A percentile compares a stretch with the other conserved stretches of the same genome.
Evolutionary conservation across 1,284 basidiomycete genomes (phyloP).

Genomic region (Tylopilus orsonianus): DNA sequence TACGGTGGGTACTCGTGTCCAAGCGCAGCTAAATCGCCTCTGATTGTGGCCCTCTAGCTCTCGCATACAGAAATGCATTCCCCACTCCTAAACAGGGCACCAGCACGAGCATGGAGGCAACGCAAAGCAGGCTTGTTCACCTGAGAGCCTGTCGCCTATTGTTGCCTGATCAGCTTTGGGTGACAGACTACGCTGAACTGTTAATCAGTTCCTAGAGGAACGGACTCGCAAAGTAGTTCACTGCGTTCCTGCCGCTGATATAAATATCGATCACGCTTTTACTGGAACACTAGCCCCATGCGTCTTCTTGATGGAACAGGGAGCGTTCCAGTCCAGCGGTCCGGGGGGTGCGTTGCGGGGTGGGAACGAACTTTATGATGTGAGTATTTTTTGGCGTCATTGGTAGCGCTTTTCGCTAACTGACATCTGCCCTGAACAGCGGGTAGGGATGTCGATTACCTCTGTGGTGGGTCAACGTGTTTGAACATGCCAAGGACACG

Average conservation of each 20-base stretch:
- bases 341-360: constrained; percentile 16
- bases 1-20: constrained; percentile 1
- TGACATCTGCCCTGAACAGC: not conserved
- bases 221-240: not conserved
- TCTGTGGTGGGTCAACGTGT: not conserved
- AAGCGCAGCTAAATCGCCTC: not conserved
- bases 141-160: not conserved
- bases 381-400: too few species aligned
- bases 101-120: constrained; percentile 33
- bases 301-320: not conserved
- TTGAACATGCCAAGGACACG: not conserved
- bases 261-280: not conserved
- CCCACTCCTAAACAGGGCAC: constrained; percentile 20
- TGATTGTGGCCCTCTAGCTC: not conserved
- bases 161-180: not conserved
- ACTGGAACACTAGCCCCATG: not conserved
- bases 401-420: not conserved
- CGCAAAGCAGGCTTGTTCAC: constrained; percentile 38
- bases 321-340: not conserved
- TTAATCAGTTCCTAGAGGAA: constrained; percentile 15
- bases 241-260: constrained; percentile 3
- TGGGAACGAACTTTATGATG: constrained; percentile 16
- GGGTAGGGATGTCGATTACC: constrained; percentile 3
- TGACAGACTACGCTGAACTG: constrained; percentile 38
- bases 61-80: constrained; percentile 4